Evolutionary conservation across 768 basidiomycete genomes (phyloP), one percentile per base, ranked within the genome.

Genomic region (Leccinum aurantiacum): DNA sequence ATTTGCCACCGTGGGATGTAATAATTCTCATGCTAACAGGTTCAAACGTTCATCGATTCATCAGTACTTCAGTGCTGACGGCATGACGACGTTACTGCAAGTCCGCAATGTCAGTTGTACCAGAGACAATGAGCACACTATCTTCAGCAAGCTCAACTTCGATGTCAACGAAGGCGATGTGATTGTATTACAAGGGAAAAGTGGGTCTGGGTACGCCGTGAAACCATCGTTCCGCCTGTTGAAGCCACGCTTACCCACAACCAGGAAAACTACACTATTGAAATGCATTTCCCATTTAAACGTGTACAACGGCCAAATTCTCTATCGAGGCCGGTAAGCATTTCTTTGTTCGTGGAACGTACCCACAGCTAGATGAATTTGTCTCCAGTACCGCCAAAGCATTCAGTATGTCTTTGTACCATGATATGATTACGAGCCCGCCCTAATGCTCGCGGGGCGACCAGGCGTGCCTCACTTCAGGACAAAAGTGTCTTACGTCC

Each of bases 271-370:
- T 1, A 93, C 93, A 0, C 75, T 96, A 54, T 72, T 95, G 49
- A 95, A 94, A 73, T 93, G 90, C 67, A 79, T 95, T 24, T 86
- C 92, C 29, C 89, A 95, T 74, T 77, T 95, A 35, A 85, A 84
- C 58, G 71, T 90, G 6, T 90, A 91, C 68, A 75, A 80, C 8
- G 88, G 93, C 2, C 77, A 83, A 49, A 78, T 91, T 29, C 63
- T 82, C 14, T 87, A 87, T 67, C 77, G 79, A 67, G 92, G 89
- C 73, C 84, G 82, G 91, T 90, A 63, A 66, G 83, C 33, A 44
- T 51, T 25, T 29, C 6, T 22, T 56, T 4, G 25, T 15, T 54
- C n/a, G 41, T 56, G 58, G 25, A 48, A 41, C 27, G 7, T 24
- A 24, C n/a, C 33, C 44, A 4, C 41, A n/a, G 13, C 27, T 38